A percentile compares a stretch with the other conserved stretches of the same genome.
Evolutionary conservation across 1,284 basidiomycete species (phyloP).

Genomic region (Dichomitus squalens): DNA sequence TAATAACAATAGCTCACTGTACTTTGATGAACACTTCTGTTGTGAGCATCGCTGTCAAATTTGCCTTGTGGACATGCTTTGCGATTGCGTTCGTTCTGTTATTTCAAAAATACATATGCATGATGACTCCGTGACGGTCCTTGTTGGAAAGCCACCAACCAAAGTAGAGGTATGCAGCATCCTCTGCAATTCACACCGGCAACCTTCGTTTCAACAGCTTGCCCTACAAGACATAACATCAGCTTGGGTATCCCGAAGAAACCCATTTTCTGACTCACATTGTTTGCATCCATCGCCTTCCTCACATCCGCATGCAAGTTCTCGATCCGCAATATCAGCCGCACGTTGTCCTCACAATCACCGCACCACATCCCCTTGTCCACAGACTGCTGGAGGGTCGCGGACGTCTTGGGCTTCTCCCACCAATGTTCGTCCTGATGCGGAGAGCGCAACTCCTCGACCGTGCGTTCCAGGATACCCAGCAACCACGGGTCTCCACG

Average conservation of each 20-base stretch:
- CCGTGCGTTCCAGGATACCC: background rate
- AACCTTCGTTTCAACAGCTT: background rate
- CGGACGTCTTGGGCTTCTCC: background rate
- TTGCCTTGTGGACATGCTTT: no score
- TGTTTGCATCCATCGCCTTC: background rate
- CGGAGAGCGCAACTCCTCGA: slow-evolving; percentile 2
- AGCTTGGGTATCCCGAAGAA: no score
- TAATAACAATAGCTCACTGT: no score
- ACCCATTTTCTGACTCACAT: no score
- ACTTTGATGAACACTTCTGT: no score
- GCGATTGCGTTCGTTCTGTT: no score
- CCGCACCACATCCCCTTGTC: slow-evolving; percentile 7
- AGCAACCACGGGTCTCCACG: slow-evolving; percentile 5
- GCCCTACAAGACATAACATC: background rate
- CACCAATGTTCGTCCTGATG: slow-evolving; percentile 3
- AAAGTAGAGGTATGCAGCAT: no score
- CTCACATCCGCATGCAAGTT: slow-evolving; percentile 1
- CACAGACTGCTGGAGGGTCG: slow-evolving; percentile 3
- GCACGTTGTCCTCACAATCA: slow-evolving; percentile 2
- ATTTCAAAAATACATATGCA: no score
- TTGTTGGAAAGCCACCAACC: no score
- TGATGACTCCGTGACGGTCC: no score
- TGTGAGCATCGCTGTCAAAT: no score
- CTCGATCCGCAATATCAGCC: slow-evolving; percentile 6
- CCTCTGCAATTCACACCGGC: background rate